Conservation (phyloP, 169 alveolate species). For the Plasmodium inui region DNA sequence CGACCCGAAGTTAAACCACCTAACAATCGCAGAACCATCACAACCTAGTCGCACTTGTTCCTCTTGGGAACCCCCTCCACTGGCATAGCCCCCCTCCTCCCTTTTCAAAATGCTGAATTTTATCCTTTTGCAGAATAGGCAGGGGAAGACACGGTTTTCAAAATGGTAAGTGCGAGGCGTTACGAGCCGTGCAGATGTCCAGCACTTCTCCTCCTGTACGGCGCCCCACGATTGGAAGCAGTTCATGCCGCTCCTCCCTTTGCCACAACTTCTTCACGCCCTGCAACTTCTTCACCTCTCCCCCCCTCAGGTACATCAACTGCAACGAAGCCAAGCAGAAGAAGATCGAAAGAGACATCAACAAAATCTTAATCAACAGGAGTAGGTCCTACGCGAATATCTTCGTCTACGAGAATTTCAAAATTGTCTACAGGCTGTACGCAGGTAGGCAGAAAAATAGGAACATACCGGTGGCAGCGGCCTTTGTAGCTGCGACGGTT, state of each 20-base stretch:
- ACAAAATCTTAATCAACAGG: constrained; percentile 86
- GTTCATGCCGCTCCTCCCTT: background rate
- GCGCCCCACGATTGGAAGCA: background rate
- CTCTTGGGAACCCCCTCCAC: too few species aligned
- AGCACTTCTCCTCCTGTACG: background rate
- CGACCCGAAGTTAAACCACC: background rate
- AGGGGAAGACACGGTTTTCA: constrained; percentile 91
- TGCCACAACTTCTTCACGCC: too few species aligned
- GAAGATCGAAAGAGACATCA: constrained; percentile 84
- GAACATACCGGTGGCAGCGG: background rate
- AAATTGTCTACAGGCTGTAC: constrained; percentile 91
- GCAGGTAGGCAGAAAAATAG: constrained; percentile 81
- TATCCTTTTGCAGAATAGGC: constrained; percentile 89
- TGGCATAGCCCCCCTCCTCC: background rate
- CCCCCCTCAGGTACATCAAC: constrained; percentile 74
- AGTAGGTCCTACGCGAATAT: constrained; percentile 90
- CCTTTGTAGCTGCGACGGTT: background rate
- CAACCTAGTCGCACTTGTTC: background rate
- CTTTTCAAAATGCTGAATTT: constrained; percentile 86
- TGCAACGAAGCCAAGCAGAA: constrained; percentile 82
- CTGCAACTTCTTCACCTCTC: background rate
- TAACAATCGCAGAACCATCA: background rate
- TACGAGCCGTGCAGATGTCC: background rate
- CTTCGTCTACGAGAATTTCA: constrained; percentile 90
- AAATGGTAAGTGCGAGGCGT: constrained; percentile 84